These are phyloP conservation scores for Russula sp. DNA, from an alignment of 768 basidiomycete species.

Conservation along the genomic window DNA sequence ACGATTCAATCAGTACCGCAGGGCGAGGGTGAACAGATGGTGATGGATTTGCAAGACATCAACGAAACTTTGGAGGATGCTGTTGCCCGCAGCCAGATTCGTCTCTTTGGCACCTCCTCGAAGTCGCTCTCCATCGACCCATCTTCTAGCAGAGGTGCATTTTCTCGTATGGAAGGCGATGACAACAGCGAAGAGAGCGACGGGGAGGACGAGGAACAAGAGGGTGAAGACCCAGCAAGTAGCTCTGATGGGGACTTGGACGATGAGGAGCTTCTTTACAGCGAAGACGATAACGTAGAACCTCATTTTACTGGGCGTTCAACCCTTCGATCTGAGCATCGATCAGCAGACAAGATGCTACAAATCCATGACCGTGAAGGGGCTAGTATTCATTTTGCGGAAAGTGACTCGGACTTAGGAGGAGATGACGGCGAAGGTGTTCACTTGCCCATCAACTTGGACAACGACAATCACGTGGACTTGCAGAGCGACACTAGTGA, in stretches of 20 bases:
- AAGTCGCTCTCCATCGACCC: slow-evolving; percentile 50
- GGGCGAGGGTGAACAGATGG: slow-evolving; percentile 97
- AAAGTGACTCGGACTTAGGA: slow-evolving; percentile 71
- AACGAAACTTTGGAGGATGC: slow-evolving; percentile 75
- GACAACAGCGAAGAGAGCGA: slow-evolving; percentile 27
- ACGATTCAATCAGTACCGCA: slow-evolving; percentile 47
- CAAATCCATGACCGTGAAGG: slow-evolving; percentile 33
- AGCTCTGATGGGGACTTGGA: slow-evolving; percentile 29
- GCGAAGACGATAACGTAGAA: slow-evolving; percentile 25
- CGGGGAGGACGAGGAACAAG: slow-evolving; percentile 29
- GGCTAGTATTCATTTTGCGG: slow-evolving; percentile 57
- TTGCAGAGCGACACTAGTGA: slow-evolving; percentile 45
- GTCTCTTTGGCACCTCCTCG: slow-evolving; percentile 77
- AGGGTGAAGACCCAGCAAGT: slow-evolving; percentile 28
- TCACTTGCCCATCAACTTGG: slow-evolving; percentile 36
- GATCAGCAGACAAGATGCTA: slow-evolving; percentile 25
- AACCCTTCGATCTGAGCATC: slow-evolving; percentile 18
- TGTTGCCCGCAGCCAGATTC: slow-evolving; percentile 75
- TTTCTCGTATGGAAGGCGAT: slow-evolving; percentile 26
- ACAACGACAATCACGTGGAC: slow-evolving; percentile 45
- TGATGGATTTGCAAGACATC: slow-evolving; percentile 92
- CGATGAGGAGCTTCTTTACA: slow-evolving; percentile 27
- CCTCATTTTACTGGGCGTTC: slow-evolving; percentile 19
- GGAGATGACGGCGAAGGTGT: slow-evolving; percentile 43
- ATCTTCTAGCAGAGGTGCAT: slow-evolving; percentile 24